Percentiles rank a stretch among this genome's conserved stretches.
Conservation (phyloP, 1,284 basidiomycete genomes). For the Phlebopus sp. region DNA sequence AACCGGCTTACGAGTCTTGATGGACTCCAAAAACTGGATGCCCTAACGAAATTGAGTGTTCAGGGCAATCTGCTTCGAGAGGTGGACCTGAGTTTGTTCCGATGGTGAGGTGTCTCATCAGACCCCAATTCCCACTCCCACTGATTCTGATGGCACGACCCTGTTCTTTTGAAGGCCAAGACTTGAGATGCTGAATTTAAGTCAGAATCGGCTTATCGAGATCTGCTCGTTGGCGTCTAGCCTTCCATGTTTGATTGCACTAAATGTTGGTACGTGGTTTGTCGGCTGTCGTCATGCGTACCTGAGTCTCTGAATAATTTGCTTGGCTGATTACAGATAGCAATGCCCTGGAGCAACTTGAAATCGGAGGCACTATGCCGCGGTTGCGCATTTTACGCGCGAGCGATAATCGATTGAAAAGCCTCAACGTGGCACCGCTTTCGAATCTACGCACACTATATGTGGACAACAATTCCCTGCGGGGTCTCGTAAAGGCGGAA, state of each 20-base stretch:
- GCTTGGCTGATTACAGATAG: conserved; percentile 52
- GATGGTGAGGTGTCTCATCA: conserved; percentile 58
- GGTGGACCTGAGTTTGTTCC: conserved; percentile 60
- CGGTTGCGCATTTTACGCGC: conserved; percentile 82
- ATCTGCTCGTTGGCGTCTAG: conserved; percentile 58
- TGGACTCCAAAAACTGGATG: conserved; percentile 77
- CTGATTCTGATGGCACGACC: conserved; percentile 16
- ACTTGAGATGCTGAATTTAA: conserved; percentile 82
- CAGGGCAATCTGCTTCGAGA: conserved; percentile 71
- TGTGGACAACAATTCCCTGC: conserved; percentile 83
- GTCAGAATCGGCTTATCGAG: conserved; percentile 68
- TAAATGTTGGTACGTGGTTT: conserved; percentile 74
- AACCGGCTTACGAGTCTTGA: conserved; percentile 79
- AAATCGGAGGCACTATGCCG: conserved; percentile 52
- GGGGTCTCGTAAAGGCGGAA: conserved; percentile 49
- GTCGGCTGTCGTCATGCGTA: conserved; percentile 10
- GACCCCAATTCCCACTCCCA: conserved; percentile 2
- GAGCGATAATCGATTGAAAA: conserved; percentile 77
- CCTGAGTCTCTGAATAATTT: conserved; percentile 13
- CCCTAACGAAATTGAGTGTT: conserved; percentile 81
- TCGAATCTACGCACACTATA: conserved; percentile 86
- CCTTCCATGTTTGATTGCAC: conserved; percentile 60
- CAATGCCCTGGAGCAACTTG: conserved; percentile 60
- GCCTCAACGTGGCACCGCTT: conserved; percentile 67
- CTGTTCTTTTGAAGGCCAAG: conserved; percentile 53